A percentile compares a stretch with the other conserved stretches of the same genome.
Evolutionary conservation across 2,329 filamentous ascomycete genomes (phyloP).

Genomic region (Ceratocystiopsis sp.): DNA sequence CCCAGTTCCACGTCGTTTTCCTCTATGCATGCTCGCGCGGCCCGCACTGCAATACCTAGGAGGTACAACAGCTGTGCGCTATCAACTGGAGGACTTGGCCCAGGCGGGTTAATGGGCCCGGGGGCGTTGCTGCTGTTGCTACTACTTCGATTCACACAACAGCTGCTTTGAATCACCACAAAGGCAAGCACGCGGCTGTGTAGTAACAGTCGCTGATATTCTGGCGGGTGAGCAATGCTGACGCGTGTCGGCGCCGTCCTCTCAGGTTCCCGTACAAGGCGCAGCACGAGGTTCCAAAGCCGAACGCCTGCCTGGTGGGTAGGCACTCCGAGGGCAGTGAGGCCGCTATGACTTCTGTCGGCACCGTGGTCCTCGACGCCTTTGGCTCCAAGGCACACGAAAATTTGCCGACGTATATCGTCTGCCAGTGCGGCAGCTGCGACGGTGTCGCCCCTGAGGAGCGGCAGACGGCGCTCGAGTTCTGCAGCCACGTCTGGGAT

Average conservation of each 20-base stretch:
- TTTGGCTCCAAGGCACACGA: background rate
- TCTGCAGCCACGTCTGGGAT: background rate
- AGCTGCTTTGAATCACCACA: constrained; percentile 37
- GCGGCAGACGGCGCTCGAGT: constrained; percentile 4
- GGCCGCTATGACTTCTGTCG: too few species aligned
- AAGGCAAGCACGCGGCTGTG: constrained; percentile 42
- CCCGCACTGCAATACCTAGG: background rate
- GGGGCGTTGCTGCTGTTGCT: background rate
- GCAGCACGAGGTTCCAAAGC: constrained; percentile 7
- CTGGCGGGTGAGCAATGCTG: constrained; percentile 1
- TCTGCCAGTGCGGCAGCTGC: constrained; percentile 4
- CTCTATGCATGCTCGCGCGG: constrained; percentile 41
- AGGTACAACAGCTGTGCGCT: constrained; percentile 1
- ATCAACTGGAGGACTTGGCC: too few species aligned
- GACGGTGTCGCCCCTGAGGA: constrained; percentile 2
- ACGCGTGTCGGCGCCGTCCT: constrained; percentile 1
- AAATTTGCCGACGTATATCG: background rate
- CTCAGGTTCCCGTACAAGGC: background rate
- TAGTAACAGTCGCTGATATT: constrained; percentile 18
- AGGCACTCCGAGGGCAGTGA: too few species aligned
- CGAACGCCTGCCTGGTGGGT: constrained; percentile 2
- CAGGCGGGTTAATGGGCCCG: too few species aligned
- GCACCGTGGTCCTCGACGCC: background rate
- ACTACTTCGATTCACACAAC: background rate
- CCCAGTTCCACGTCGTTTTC: constrained; percentile 38